Conservation (phyloP, 352 stramenopile species). For the Phytophthora pistaciae region DNA sequence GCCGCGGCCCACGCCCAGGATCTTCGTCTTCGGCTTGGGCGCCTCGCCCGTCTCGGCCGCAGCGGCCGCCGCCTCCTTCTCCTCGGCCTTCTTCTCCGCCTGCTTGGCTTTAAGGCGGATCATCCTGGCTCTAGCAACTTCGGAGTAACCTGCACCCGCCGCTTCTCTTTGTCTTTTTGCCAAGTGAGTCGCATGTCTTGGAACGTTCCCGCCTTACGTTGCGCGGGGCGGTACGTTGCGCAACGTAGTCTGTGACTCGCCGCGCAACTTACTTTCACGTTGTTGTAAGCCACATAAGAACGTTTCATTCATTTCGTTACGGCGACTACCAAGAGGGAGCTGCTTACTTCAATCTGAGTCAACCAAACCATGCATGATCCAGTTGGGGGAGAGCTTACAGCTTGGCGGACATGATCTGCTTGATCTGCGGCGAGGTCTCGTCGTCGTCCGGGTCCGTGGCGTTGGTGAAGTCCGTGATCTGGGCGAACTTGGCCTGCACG, state of each 20-base stretch:
- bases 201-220: not conserved
- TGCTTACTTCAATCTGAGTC: conserved; percentile 9
- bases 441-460: conserved; percentile 83
- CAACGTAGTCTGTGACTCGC: too few relatives aligned
- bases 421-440: conserved; percentile 80
- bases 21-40: conserved; percentile 83
- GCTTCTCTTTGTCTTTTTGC: conserved; percentile 19
- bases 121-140: conserved; percentile 35
- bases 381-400: conserved; percentile 46
- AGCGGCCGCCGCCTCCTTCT: conserved; percentile 55
- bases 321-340: conserved; percentile 6
- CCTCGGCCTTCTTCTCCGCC: conserved; percentile 87
- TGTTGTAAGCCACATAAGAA: conserved; percentile 21
- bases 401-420: conserved; percentile 82
- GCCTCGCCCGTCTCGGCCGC: conserved; percentile 32
- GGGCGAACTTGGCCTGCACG: conserved; percentile 77
- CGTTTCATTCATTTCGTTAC: conserved; percentile 36
- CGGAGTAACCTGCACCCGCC: too few relatives aligned
- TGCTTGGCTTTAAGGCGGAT: conserved; percentile 89
- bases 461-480: conserved; percentile 83
- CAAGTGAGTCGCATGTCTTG: conserved; percentile 21
- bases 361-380: not conserved
- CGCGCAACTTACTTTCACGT: not conserved
- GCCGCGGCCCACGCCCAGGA: too few relatives aligned
- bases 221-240: too few relatives aligned